Percentiles rank a stretch among this genome's conserved stretches.
These are phyloP conservation scores for Ottelia alismoides DNA, from an alignment of 106 monocot genomes.

Conservation along the genomic window DNA sequence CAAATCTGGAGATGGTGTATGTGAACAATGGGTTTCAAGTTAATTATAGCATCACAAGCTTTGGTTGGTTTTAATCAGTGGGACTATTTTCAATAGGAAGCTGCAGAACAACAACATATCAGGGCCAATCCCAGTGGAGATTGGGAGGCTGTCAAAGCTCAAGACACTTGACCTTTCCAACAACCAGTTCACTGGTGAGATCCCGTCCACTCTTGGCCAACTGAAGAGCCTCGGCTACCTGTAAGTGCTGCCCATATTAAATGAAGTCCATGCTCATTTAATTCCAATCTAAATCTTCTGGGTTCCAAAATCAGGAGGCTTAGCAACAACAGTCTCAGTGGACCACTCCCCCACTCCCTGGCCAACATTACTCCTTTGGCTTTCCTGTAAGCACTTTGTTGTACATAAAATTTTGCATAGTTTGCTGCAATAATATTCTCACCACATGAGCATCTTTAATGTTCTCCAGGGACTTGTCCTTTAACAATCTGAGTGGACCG, in stretches of 20 bases:
- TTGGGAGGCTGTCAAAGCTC: constrained; percentile 27
- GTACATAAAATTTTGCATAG: neutral
- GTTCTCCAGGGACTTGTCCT: constrained; percentile 42
- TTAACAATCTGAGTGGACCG: constrained; percentile 50
- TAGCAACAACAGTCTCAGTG: constrained; percentile 39
- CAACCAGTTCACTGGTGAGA: constrained; percentile 17
- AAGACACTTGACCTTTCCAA: constrained; percentile 36
- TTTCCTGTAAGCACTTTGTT: constrained; percentile 23
- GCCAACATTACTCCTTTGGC: constrained; percentile 15
- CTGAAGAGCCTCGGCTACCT: constrained; percentile 26
- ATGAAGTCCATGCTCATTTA: neutral
- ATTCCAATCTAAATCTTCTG: neutral
- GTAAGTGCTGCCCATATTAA: constrained; percentile 8
- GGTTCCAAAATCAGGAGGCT: constrained; percentile 30
- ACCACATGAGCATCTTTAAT: neutral
- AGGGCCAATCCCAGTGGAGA: constrained; percentile 27
- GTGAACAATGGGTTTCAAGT: neutral
- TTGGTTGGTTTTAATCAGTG: neutral
- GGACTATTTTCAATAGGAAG: constrained; percentile 18
- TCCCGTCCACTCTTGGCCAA: constrained; percentile 14
- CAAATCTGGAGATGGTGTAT: constrained; percentile 38
- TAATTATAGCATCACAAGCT: neutral
- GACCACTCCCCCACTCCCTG: constrained; percentile 21
- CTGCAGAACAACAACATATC: constrained; percentile 40
- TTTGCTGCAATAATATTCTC: neutral